Evolutionary conservation across 2,329 filamentous ascomycete species (phyloP).

Genomic region (Stagonosporopsis vannaccii): DNA sequence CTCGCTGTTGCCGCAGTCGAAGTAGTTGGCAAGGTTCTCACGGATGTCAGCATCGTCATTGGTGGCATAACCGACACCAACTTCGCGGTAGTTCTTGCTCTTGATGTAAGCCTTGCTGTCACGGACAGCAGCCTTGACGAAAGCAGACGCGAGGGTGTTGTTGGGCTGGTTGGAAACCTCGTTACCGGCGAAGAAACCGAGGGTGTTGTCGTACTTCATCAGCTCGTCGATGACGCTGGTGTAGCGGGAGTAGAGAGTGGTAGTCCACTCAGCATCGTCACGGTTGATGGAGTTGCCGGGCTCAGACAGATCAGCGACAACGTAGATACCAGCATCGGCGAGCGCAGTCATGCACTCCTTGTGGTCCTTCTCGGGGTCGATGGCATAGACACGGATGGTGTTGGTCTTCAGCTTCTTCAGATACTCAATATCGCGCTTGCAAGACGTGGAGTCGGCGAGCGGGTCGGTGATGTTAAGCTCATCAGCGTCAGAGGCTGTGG

Average conservation of each 20-base stretch:
- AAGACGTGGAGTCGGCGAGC: slow-evolving; percentile 73
- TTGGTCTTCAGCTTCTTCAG: slow-evolving; percentile 84
- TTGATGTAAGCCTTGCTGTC: slow-evolving; percentile 96
- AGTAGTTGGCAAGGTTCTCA: slow-evolving; percentile 84
- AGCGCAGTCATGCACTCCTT: slow-evolving; percentile 84
- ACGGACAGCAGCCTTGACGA: slow-evolving; percentile 96
- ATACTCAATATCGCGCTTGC: slow-evolving; percentile 85
- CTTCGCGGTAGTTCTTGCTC: slow-evolving; percentile 73
- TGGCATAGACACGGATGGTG: slow-evolving; percentile 91
- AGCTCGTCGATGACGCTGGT: slow-evolving; percentile 82
- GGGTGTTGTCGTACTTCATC: slow-evolving; percentile 83
- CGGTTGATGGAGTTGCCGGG: slow-evolving; percentile 86
- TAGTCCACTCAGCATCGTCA: slow-evolving; percentile 78
- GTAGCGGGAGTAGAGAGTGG: slow-evolving; percentile 80
- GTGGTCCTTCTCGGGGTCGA: slow-evolving; percentile 82
- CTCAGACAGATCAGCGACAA: slow-evolving; percentile 88
- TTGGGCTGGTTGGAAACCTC: slow-evolving; percentile 89
- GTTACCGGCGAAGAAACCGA: slow-evolving; percentile 99
- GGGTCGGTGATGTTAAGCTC: slow-evolving; percentile 76
- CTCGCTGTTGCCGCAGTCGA: slow-evolving; percentile 78
- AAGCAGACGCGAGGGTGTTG: slow-evolving; percentile 91
- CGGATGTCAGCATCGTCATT: slow-evolving; percentile 90
- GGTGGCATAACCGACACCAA: slow-evolving; percentile 95
- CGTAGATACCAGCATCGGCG: slow-evolving; percentile 87
- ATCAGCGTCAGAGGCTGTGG: slow-evolving; percentile 60